phyloP scores from a whole-genome alignment of 495 filamentous ascomycete genomes.

The Neurospora tetraspora region DNA sequence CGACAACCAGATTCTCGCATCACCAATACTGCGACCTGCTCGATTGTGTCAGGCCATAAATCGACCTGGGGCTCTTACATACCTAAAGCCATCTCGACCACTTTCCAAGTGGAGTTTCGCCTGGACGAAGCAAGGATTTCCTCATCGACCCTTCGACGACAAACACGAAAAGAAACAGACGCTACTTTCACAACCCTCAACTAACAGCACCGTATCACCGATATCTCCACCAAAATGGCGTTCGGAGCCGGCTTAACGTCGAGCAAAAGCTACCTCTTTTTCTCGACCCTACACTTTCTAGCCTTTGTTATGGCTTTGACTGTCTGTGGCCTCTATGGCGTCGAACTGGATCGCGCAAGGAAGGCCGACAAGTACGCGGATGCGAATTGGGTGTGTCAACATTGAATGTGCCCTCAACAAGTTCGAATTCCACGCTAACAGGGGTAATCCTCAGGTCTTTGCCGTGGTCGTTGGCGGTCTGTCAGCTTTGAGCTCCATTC shows the following conservation, averaged over 20 bases:
- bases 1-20: neutral
- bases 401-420: no score
- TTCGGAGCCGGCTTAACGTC: conserved; percentile 18
- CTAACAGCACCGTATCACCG: neutral
- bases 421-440: neutral
- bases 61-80: neutral
- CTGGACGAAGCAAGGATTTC: neutral
- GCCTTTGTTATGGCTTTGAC: conserved; percentile 67
- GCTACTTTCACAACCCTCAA: neutral
- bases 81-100: neutral
- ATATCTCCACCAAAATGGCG: conserved; percentile 20
- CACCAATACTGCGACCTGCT: neutral
- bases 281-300: conserved; percentile 50
- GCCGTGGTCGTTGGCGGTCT: conserved; percentile 57
- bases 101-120: no score
- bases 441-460: conserved; percentile 40
- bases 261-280: conserved; percentile 29
- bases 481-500: conserved; percentile 47
- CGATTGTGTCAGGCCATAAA: neutral
- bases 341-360: conserved; percentile 53
- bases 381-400: conserved; percentile 52
- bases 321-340: conserved; percentile 70
- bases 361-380: conserved; percentile 40
- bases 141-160: neutral
- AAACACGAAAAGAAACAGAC: neutral